These are phyloP conservation scores for Chrysosporium queenslandicum DNA, from an alignment of 2,329 filamentous ascomycete species.

Conservation along the genomic window DNA sequence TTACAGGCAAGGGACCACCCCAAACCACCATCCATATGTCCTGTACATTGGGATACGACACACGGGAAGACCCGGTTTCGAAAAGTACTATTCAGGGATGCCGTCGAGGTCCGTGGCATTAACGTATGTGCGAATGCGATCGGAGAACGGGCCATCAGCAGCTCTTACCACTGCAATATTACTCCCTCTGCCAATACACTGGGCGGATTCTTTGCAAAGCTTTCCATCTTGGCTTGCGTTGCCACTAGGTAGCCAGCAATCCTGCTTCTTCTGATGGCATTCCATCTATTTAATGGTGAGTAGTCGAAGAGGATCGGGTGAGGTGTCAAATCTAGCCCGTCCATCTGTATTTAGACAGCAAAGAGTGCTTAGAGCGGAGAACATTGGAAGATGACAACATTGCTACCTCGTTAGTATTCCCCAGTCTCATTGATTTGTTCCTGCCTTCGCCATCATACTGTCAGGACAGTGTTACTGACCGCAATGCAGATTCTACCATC, in stretches of 20 bases:
- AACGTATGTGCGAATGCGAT: too few species aligned
- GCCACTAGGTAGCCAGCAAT: background rate
- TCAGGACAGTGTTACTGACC: background rate
- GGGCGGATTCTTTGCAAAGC: background rate
- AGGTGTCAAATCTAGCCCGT: too few species aligned
- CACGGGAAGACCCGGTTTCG: background rate
- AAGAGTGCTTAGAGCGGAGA: too few species aligned
- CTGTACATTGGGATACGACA: background rate
- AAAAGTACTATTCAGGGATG: background rate
- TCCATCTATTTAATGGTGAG: background rate
- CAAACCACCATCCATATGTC: too few species aligned
- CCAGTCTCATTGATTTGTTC: too few species aligned
- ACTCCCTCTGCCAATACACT: background rate
- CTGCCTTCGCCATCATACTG: background rate
- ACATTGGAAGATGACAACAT: constrained; percentile 10
- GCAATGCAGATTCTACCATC: background rate
- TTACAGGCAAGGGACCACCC: too few species aligned
- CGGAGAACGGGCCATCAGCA: too few species aligned
- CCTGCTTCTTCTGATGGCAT: too few species aligned
- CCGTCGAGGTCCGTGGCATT: background rate
- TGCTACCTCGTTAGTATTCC: constrained; percentile 2
- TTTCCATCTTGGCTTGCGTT: background rate
- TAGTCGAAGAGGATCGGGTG: too few species aligned
- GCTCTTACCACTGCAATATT: too few species aligned
- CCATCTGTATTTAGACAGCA: background rate